These are phyloP conservation scores for Athelia sp. DNA, from an alignment of 1,284 basidiomycete genomes.

Conservation along the genomic window DNA sequence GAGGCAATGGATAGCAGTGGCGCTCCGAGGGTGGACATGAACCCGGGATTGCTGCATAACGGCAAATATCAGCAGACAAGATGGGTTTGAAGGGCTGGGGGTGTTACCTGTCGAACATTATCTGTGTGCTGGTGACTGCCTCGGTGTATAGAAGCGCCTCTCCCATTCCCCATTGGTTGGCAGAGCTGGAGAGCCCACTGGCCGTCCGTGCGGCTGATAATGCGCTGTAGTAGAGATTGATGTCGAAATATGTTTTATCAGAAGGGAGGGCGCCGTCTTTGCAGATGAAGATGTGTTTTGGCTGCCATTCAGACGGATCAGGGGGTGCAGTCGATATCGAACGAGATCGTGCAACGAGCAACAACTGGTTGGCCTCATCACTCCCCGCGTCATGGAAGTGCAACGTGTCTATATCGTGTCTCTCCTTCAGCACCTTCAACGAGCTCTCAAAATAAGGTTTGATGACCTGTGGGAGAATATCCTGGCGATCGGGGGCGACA, in stretches of 20 bases:
- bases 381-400: slow-evolving; percentile 42
- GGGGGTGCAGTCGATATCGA: slow-evolving; percentile 16
- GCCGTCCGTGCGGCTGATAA: slow-evolving; percentile 24
- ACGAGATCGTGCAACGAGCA: slow-evolving; percentile 27
- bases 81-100: slow-evolving; percentile 1
- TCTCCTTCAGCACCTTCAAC: slow-evolving; percentile 35
- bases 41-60: slow-evolving; percentile 70
- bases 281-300: slow-evolving; percentile 50
- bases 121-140: slow-evolving; percentile 92
- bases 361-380: slow-evolving; percentile 22
- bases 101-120: slow-evolving; percentile 84
- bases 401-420: slow-evolving; percentile 70
- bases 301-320: slow-evolving; percentile 31
- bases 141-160: slow-evolving; percentile 84
- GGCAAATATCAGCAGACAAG: slow-evolving; percentile 1
- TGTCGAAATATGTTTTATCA: slow-evolving; percentile 54
- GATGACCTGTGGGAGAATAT: slow-evolving; percentile 20
- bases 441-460: background rate
- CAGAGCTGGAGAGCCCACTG: slow-evolving; percentile 12
- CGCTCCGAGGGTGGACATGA: slow-evolving; percentile 67
- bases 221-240: slow-evolving; percentile 42
- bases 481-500: slow-evolving; percentile 30
- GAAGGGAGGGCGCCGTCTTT: slow-evolving; percentile 36
- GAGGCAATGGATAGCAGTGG: slow-evolving; percentile 83
- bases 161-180: slow-evolving; percentile 54